phyloP scores from a whole-genome alignment of 2,329 filamentous ascomycete species.

The Monilinia polystroma region DNA sequence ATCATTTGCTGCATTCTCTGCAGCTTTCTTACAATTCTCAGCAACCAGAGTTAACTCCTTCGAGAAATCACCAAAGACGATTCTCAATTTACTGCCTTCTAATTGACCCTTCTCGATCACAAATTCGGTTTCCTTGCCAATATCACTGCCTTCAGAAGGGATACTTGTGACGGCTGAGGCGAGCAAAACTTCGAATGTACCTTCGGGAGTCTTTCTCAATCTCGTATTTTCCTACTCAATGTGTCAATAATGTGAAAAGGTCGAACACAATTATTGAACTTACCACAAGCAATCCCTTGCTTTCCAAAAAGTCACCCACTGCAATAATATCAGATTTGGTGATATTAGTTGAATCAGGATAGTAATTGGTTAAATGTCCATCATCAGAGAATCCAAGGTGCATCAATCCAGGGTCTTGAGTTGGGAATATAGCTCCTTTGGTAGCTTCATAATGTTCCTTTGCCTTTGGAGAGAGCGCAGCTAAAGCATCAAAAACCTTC shows the following conservation, averaged over 20 bases:
- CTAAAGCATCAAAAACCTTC: slow-evolving; percentile 63
- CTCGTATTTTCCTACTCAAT: slow-evolving; percentile 66
- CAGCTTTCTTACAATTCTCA: slow-evolving; percentile 65
- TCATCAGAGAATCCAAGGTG: slow-evolving; percentile 73
- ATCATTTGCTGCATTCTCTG: slow-evolving; percentile 68
- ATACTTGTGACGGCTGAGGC: slow-evolving; percentile 63
- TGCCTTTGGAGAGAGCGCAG: slow-evolving; percentile 58
- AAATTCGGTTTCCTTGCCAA: slow-evolving; percentile 64
- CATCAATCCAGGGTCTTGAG: slow-evolving; percentile 62
- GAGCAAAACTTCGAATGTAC: slow-evolving; percentile 70
- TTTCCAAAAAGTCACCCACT: slow-evolving; percentile 70
- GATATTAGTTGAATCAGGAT: slow-evolving; percentile 72
- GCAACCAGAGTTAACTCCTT: slow-evolving; percentile 70
- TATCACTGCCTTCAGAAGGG: slow-evolving; percentile 64
- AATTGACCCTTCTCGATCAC: slow-evolving; percentile 58
- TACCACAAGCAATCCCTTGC: slow-evolving; percentile 63
- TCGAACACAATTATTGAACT: slow-evolving; percentile 11
- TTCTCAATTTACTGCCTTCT: slow-evolving; percentile 65
- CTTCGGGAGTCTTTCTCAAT: slow-evolving; percentile 63
- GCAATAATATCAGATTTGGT: slow-evolving; percentile 72
- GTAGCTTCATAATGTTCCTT: slow-evolving; percentile 65
- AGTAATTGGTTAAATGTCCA: slow-evolving; percentile 79
- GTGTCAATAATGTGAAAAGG: not conserved
- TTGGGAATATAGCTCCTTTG: slow-evolving; percentile 70
- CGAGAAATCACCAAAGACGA: slow-evolving; percentile 73